Conservation (phyloP, 176 grass and related monocot genomes). For the Olyra latifolia region DNA sequence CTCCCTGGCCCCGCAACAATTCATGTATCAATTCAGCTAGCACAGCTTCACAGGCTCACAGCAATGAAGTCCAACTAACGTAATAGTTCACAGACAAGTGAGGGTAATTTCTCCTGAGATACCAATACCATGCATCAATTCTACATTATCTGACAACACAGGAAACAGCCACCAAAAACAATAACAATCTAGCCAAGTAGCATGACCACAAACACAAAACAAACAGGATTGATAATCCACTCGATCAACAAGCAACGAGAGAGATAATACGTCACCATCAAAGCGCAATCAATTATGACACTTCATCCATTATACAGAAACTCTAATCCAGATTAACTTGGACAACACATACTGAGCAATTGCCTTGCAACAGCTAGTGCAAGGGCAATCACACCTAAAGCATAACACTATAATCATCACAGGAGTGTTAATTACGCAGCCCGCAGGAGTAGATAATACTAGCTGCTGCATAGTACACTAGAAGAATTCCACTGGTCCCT, state of each 20-base stretch:
- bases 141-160: neutral
- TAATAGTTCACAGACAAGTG: neutral
- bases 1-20: neutral
- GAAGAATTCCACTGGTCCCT: neutral
- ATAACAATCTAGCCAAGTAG: neutral
- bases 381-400: neutral
- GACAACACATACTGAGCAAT: neutral
- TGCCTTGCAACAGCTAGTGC: neutral
- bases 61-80: neutral
- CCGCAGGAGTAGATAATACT: neutral
- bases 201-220: neutral
- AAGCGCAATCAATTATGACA: neutral
- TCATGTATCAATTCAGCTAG: neutral
- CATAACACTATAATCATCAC: neutral
- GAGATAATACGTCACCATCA: neutral
- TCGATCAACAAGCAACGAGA: neutral
- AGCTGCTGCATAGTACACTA: neutral
- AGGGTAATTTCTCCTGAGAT: neutral
- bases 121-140: neutral
- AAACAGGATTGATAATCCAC: neutral
- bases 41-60: neutral
- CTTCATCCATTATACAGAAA: neutral
- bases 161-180: neutral
- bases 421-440: neutral
- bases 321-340: neutral